These are phyloP conservation scores for Pouteria glomerata DNA, from an alignment of 148 eudicot genomes.

Conservation along the genomic window DNA sequence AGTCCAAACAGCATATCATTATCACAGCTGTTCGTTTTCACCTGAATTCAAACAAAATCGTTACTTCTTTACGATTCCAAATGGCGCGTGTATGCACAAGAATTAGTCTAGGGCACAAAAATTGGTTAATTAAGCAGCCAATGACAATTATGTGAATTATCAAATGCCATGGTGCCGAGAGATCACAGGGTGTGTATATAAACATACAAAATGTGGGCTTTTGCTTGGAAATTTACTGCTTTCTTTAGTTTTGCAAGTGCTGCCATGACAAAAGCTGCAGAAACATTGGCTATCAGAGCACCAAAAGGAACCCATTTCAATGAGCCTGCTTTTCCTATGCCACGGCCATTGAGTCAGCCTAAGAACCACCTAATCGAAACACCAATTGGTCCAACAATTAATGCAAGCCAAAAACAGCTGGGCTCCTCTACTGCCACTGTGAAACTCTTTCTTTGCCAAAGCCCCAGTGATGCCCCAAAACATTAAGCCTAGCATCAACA, in stretches of 20 bases:
- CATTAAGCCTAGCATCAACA: slow-evolving; percentile 36
- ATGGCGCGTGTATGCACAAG: too few species aligned
- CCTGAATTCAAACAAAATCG: slow-evolving; percentile 31
- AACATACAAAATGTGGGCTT: too few species aligned
- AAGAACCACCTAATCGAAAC: slow-evolving; percentile 93
- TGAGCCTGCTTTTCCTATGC: slow-evolving; percentile 49
- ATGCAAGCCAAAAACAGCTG: slow-evolving; percentile 78
- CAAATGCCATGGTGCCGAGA: too few species aligned
- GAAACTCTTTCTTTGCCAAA: slow-evolving; percentile 45
- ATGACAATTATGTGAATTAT: too few species aligned
- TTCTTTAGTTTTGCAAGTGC: slow-evolving; percentile 66
- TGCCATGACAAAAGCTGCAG: slow-evolving; percentile 86
- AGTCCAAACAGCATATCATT: slow-evolving; percentile 73
- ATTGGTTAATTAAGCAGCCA: too few species aligned
- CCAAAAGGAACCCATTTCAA: slow-evolving; percentile 87
- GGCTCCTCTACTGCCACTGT: slow-evolving; percentile 46
- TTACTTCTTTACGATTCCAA: too few species aligned
- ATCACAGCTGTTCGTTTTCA: slow-evolving; percentile 35
- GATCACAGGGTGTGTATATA: too few species aligned
- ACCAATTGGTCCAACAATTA: slow-evolving; percentile 74
- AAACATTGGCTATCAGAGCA: slow-evolving; percentile 74
- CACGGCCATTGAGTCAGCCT: slow-evolving; percentile 75
- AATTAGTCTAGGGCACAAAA: too few species aligned
- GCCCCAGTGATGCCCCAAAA: slow-evolving; percentile 50
- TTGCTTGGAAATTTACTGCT: slow-evolving; percentile 35